Percentiles rank a stretch among this genome's conserved stretches.
Conservation (phyloP, 2,329 filamentous ascomycete genomes). For the Cladosporium sp. region DNA sequence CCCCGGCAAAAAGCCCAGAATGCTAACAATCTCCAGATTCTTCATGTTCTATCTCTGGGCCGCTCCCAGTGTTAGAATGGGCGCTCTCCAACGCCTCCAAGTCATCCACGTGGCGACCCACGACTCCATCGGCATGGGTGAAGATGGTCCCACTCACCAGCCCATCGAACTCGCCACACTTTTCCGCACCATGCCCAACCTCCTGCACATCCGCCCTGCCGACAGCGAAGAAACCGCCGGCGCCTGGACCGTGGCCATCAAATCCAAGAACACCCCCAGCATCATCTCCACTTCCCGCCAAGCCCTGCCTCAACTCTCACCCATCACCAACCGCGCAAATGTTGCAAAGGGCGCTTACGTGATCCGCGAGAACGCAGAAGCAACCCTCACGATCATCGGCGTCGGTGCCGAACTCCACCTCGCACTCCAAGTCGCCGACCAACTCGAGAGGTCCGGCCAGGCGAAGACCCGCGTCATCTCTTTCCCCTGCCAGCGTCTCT, state of each 20-base stretch:
- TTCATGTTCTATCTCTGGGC: slow-evolving; percentile 40
- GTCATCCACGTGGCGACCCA: slow-evolving; percentile 37
- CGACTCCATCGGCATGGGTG: slow-evolving; percentile 34
- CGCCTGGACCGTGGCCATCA: slow-evolving; percentile 38
- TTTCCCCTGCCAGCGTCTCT: slow-evolving; percentile 49
- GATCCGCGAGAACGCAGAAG: slow-evolving; percentile 33
- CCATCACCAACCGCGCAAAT: slow-evolving; percentile 33
- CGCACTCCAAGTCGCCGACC: slow-evolving; percentile 39
- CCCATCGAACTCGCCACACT: slow-evolving; percentile 34
- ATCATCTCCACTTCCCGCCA: slow-evolving; percentile 45
- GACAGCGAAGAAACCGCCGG: slow-evolving; percentile 37
- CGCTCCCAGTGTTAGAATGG: slow-evolving; percentile 35
- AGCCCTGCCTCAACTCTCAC: slow-evolving; percentile 33
- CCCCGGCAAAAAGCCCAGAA: slow-evolving; percentile 16
- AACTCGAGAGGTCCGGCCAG: slow-evolving; percentile 31
- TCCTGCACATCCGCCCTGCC: slow-evolving; percentile 34
- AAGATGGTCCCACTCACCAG: slow-evolving; percentile 37
- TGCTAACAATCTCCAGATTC: neutral
- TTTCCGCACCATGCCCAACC: slow-evolving; percentile 36
- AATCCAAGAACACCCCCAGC: slow-evolving; percentile 35
- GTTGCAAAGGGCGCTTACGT: slow-evolving; percentile 41
- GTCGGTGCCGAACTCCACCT: slow-evolving; percentile 49
- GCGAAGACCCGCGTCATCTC: slow-evolving; percentile 44
- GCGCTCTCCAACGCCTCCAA: slow-evolving; percentile 33
- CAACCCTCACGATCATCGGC: slow-evolving; percentile 45